These are phyloP conservation scores for Phaeophleospora eucalypticola DNA, from an alignment of 2,329 filamentous ascomycete species.

Conservation along the genomic window DNA sequence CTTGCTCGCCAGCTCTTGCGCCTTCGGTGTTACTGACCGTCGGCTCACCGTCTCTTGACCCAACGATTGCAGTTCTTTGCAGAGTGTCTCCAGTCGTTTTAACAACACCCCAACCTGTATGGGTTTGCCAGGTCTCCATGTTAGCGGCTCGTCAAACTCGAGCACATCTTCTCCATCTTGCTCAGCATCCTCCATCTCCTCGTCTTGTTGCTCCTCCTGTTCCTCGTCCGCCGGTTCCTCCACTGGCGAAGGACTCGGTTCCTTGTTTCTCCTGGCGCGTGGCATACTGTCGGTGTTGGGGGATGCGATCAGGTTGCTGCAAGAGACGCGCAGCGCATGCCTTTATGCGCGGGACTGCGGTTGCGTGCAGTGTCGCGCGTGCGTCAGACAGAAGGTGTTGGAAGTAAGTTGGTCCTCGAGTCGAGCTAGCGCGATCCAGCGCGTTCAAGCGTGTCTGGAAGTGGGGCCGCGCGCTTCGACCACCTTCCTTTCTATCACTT, in stretches of 20 bases:
- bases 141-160: slow-evolving; percentile 78
- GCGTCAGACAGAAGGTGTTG: background rate
- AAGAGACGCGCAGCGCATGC: background rate
- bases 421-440: background rate
- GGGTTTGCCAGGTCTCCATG: slow-evolving; percentile 86
- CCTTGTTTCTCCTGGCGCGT: slow-evolving; percentile 16
- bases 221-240: slow-evolving; percentile 20
- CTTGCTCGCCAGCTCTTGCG: slow-evolving; percentile 76
- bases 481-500: background rate
- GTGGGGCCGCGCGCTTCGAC: background rate
- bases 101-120: slow-evolving; percentile 81
- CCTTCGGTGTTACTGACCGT: slow-evolving; percentile 77
- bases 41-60: slow-evolving; percentile 83
- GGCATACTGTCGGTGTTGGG: slow-evolving; percentile 9
- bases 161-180: slow-evolving; percentile 42
- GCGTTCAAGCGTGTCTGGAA: background rate
- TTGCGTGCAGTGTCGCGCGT: no score
- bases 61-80: slow-evolving; percentile 75
- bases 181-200: slow-evolving; percentile 17
- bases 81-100: slow-evolving; percentile 72
- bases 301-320: background rate
- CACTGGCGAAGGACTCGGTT: slow-evolving; percentile 14
- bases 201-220: slow-evolving; percentile 19
- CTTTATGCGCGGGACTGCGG: background rate
- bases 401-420: background rate